phyloP scores from a whole-genome alignment of 2,329 filamentous ascomycete species.

The Aspergillus fijiensis region DNA sequence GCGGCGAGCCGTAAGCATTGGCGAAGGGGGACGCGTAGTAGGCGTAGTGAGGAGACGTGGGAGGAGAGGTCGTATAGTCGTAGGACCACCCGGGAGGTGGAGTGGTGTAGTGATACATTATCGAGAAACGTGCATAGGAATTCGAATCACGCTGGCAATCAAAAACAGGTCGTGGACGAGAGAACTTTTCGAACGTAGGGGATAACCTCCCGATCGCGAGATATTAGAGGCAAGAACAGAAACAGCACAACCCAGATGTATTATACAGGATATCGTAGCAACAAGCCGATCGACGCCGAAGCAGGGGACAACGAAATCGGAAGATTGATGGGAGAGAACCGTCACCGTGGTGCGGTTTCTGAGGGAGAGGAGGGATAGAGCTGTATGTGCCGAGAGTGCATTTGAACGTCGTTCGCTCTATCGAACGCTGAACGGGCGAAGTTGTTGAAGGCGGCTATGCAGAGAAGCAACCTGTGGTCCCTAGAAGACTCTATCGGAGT shows the following conservation, averaged over 20 bases:
- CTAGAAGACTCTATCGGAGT: background rate
- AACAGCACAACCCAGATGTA: slow-evolving; percentile 37
- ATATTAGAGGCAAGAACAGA: slow-evolving; percentile 21
- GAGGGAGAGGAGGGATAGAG: slow-evolving; percentile 42
- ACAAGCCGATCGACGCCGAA: slow-evolving; percentile 37
- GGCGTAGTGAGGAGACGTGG: slow-evolving; percentile 52
- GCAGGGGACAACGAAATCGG: slow-evolving; percentile 25
- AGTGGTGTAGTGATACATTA: slow-evolving; percentile 50
- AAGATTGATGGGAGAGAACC: slow-evolving; percentile 30
- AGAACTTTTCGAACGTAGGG: slow-evolving; percentile 18
- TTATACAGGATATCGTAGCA: slow-evolving; percentile 47
- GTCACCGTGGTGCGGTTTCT: slow-evolving; percentile 46
- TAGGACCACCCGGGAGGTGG: slow-evolving; percentile 52
- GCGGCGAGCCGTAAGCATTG: slow-evolving; percentile 48
- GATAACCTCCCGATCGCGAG: slow-evolving; percentile 12
- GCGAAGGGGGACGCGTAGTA: slow-evolving; percentile 58
- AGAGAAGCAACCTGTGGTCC: slow-evolving; percentile 10
- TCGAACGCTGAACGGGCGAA: slow-evolving; percentile 20
- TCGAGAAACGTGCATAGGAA: slow-evolving; percentile 36
- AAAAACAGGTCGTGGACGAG: slow-evolving; percentile 18
- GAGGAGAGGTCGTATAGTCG: slow-evolving; percentile 50
- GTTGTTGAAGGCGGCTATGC: slow-evolving; percentile 10
- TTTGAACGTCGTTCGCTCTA: slow-evolving; percentile 42
- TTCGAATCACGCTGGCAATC: slow-evolving; percentile 18
- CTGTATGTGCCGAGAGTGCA: slow-evolving; percentile 43